Percentiles rank a stretch among this genome's conserved stretches.
Evolutionary conservation across 176 grass and related monocot species (phyloP).

Genomic region (Secale cereale): DNA sequence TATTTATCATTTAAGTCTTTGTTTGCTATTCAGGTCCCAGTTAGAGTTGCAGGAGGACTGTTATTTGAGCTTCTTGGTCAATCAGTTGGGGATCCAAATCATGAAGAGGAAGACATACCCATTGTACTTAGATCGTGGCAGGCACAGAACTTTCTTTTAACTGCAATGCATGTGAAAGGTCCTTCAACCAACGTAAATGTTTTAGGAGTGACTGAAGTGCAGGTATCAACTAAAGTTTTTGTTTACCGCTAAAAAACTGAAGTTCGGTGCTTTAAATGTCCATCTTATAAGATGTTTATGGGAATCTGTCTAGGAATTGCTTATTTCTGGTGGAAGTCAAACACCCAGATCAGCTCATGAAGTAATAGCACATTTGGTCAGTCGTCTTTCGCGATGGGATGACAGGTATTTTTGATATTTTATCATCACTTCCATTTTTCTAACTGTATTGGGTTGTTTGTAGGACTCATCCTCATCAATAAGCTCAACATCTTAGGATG

Average conservation of each 20-base stretch:
- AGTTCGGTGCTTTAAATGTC: not conserved
- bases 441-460: not conserved
- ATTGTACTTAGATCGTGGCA: conserved; percentile 94
- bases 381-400: conserved; percentile 92
- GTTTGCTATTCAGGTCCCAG: conserved; percentile 81
- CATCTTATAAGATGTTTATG: conserved; percentile 9
- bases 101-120: conserved; percentile 89
- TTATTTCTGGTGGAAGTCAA: conserved; percentile 87
- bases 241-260: not conserved
- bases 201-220: conserved; percentile 97
- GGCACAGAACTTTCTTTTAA: conserved; percentile 85
- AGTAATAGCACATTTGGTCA: conserved; percentile 88
- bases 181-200: conserved; percentile 73
- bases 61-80: conserved; percentile 98
- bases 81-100: conserved; percentile 77
- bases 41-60: conserved; percentile 89
- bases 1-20: conserved; percentile 39
- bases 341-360: conserved; percentile 89
- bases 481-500: not conserved
- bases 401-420: conserved; percentile 55
- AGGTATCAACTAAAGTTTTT: conserved; percentile 43
- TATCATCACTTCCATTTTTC: not conserved
- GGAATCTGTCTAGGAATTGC: conserved; percentile 65
- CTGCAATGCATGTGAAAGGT: conserved; percentile 93
- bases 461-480: not conserved